A percentile compares a stretch with the other conserved stretches of the same genome.
phyloP scores from a whole-genome alignment of 2,329 filamentous ascomycete species.

The Trichophyton equinum region DNA sequence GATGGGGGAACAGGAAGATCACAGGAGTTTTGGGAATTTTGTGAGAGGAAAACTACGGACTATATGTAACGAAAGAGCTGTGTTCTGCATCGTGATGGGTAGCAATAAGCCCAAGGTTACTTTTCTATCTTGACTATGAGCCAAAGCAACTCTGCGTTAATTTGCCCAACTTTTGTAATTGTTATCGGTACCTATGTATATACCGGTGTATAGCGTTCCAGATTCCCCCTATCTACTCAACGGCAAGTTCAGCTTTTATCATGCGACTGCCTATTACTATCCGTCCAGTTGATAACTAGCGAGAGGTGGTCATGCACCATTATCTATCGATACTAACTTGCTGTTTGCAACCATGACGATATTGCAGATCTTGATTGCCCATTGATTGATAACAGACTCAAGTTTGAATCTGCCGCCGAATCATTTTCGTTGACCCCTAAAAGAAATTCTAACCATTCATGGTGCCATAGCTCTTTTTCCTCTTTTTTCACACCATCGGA shows the following conservation, averaged over 20 bases:
- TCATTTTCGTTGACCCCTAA: background rate
- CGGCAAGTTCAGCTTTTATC: too few relatives aligned
- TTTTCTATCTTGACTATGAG: too few relatives aligned
- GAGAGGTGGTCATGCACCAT: too few relatives aligned
- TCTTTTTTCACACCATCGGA: constrained; percentile 6
- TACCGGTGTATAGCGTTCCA: too few relatives aligned
- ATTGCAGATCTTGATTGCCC: background rate
- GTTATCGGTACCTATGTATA: too few relatives aligned
- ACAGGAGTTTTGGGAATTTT: constrained; percentile 31
- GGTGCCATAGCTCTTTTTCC: constrained; percentile 6
- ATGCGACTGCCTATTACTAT: too few relatives aligned
- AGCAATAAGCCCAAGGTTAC: background rate
- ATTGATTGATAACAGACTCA: background rate
- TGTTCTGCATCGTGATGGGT: background rate
- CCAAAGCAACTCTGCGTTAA: too few relatives aligned
- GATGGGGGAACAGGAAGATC: constrained; percentile 22
- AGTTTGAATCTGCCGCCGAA: background rate
- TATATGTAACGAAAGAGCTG: constrained; percentile 4
- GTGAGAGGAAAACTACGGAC: constrained; percentile 24
- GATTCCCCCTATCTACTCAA: too few relatives aligned
- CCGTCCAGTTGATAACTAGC: too few relatives aligned
- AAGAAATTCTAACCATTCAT: constrained; percentile 8
- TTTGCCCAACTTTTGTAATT: too few relatives aligned
- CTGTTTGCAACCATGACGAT: background rate
- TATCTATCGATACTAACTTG: too few relatives aligned